Percentiles rank a stretch among this genome's conserved stretches.
These are phyloP conservation scores for Canavalia ensiformis DNA, from an alignment of 306 rosid genomes.

Conservation along the genomic window DNA sequence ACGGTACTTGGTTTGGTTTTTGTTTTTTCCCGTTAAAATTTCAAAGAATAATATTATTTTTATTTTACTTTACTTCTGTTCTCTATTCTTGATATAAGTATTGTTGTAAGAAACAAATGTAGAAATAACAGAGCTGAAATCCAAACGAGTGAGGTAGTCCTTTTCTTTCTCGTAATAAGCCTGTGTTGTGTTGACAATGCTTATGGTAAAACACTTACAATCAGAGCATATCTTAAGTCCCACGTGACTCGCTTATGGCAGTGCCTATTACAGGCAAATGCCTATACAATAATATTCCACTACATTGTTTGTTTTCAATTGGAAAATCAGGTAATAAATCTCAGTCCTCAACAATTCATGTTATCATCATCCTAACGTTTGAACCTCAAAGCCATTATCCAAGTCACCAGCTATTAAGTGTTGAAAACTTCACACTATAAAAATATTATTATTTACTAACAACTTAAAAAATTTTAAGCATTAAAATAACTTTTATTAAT, in stretches of 20 bases:
- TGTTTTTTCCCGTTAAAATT: too few species aligned
- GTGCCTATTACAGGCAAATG: slow-evolving; percentile 1
- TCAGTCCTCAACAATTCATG: neutral
- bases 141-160: slow-evolving; percentile 22
- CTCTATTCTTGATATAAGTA: too few species aligned
- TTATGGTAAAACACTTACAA: slow-evolving; percentile 4
- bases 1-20: too few species aligned
- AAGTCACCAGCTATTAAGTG: neutral
- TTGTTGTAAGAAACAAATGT: too few species aligned
- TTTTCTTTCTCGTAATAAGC: slow-evolving; percentile 25
- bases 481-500: too few species aligned
- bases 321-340: slow-evolving; percentile 30
- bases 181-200: slow-evolving; percentile 15
- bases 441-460: too few species aligned
- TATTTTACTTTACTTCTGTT: too few species aligned
- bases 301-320: slow-evolving; percentile 8
- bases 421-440: too few species aligned
- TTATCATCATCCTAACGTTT: neutral
- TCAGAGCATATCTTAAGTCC: slow-evolving; percentile 4
- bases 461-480: too few species aligned
- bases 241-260: slow-evolving; percentile 36
- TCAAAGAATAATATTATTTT: too few species aligned
- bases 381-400: slow-evolving; percentile 17
- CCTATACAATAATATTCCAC: slow-evolving; percentile 8
- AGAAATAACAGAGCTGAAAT: neutral